A percentile compares a stretch with the other conserved stretches of the same genome.
Evolutionary conservation across 345 rosid species (phyloP).

Genomic region (Brassica rapa): DNA sequence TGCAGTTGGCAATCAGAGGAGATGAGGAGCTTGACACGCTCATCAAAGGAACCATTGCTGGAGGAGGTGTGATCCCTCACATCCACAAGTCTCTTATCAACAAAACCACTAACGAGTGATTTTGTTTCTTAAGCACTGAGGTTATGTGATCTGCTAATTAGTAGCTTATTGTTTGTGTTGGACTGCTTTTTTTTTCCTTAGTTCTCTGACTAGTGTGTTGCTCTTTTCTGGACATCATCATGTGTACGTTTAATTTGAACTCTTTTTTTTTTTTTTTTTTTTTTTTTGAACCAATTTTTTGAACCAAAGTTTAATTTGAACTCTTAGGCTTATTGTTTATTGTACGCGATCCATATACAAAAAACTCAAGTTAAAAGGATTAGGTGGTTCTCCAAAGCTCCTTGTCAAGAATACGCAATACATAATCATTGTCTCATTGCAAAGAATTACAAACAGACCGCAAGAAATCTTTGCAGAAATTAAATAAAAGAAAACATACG

Average conservation of each 20-base stretch:
- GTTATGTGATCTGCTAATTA: conserved; percentile 13
- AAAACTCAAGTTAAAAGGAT: not conserved
- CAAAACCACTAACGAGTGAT: conserved; percentile 73
- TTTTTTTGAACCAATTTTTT: too few species aligned
- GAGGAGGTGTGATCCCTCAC: conserved; percentile 90
- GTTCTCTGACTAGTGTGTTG: conserved; percentile 18
- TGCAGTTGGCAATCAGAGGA: conserved; percentile 63
- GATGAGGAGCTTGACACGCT: conserved; percentile 72
- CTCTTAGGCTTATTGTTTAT: conserved; percentile 22
- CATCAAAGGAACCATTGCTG: conserved; percentile 77
- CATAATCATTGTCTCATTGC: not conserved
- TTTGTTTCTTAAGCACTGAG: conserved; percentile 12
- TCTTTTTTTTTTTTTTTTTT: too few species aligned
- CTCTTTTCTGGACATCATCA: conserved; percentile 25
- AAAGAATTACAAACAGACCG: not conserved
- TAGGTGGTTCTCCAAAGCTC: not conserved
- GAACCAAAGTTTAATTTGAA: conserved; percentile 32
- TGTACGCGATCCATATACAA: conserved; percentile 5
- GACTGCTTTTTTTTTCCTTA: conserved; percentile 16
- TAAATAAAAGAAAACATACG: not conserved
- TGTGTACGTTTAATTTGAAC: conserved; percentile 38
- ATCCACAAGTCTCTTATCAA: conserved; percentile 90
- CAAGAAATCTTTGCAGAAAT: not conserved
- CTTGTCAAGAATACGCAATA: not conserved
- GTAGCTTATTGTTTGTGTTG: conserved; percentile 24